Evolutionary conservation across 768 basidiomycete genomes (phyloP).

Genomic region (Mycena kentingensis): DNA sequence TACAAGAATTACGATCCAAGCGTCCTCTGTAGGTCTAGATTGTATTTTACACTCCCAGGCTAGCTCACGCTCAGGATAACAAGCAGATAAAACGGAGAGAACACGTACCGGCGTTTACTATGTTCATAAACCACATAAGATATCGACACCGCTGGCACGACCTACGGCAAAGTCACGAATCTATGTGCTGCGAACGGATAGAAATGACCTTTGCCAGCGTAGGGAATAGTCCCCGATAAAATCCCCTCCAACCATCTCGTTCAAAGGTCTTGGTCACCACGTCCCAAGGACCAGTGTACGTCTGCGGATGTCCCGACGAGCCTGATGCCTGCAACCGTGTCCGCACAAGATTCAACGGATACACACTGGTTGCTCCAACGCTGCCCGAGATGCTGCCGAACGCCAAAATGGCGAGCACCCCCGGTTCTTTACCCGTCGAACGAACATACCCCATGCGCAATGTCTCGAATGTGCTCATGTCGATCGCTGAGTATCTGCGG

Average conservation of each 20-base stretch:
- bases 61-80: constrained; percentile 28
- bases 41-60: constrained; percentile 59
- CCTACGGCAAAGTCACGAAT: constrained; percentile 45
- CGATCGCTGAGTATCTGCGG: constrained; percentile 84
- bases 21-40: no score
- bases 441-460: constrained; percentile 88
- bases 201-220: constrained; percentile 81
- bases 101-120: constrained; percentile 71
- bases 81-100: constrained; percentile 9
- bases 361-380: constrained; percentile 91
- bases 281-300: constrained; percentile 86
- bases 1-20: no score
- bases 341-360: constrained; percentile 88
- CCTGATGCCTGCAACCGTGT: constrained; percentile 96
- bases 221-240: constrained; percentile 91
- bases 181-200: constrained; percentile 1
- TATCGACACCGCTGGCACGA: constrained; percentile 95
- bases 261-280: constrained; percentile 78
- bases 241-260: constrained; percentile 89
- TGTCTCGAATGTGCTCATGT: constrained; percentile 97
- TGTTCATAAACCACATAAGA: constrained; percentile 94
- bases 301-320: constrained; percentile 90
- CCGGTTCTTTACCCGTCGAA: constrained; percentile 88
- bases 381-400: constrained; percentile 94
- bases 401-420: constrained; percentile 80